Evolutionary conservation across 106 monocot genomes (phyloP), one percentile per base, ranked within the genome.

Genomic region (Dendrobium huoshanense): DNA sequence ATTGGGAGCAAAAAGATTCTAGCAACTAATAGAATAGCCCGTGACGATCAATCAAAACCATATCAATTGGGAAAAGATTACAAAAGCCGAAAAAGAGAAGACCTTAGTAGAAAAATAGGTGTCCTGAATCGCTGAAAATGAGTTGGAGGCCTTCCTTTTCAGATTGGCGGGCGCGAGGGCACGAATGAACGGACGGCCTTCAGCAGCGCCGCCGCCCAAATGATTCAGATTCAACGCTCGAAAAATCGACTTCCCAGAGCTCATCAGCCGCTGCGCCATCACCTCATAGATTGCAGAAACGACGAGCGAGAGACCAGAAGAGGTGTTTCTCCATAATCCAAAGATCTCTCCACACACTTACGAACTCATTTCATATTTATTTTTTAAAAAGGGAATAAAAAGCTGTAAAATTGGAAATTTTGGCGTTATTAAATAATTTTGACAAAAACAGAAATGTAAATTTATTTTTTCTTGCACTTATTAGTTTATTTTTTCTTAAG

Each of bases 121-220:
- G 44, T 81, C 81, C 75, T 81, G 75, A 64, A 81, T 55, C 45
- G 81, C 81, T 5, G 81, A 81, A 74, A 74, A 27, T 1, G 75
- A 75, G 33, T 76, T 81, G 20, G 81, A 81, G n/a, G 76, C 81
- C 55, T 76, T 81, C 75, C 81, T 75, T n/a, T 81, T 81, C 59
- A 81, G 44, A 56, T 65, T 81, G 41, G 81, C 44, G 15, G 44
- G 75, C 18, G 76, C 22, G 42, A 81, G 43, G 48, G 72, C 68
- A 7, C 75, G 25, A 33, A 45, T 10, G 31, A 76, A 16, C 4
- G 64, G 41, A 65, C 5, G 5, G 41, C 76, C 76, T 59, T 81
- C 75, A 10, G 48, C 24, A 25, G 48, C 15, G 24, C 48, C 76
- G 10, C 25, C 22, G 22, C 48, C 76, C 24, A 48, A 15, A 11